Evolutionary conservation across 495 filamentous ascomycete genomes (phyloP).

Genomic region (Gamarada debralockiae): DNA sequence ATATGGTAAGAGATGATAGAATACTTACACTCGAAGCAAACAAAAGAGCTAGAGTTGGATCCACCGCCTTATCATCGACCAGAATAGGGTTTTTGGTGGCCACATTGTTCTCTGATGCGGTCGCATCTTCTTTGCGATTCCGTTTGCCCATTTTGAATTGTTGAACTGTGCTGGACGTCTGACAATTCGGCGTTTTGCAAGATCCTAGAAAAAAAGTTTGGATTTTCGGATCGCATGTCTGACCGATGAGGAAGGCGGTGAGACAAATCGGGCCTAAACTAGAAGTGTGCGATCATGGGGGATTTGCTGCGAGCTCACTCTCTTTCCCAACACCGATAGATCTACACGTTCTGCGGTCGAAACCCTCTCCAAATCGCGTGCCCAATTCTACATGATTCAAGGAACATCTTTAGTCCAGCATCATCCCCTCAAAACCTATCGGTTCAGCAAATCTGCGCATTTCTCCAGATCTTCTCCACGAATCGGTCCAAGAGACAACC

Average conservation of each 20-base stretch:
- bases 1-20: too few species aligned
- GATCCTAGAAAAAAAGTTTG: too few species aligned
- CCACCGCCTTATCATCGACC: constrained; percentile 47
- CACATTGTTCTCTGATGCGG: constrained; percentile 15
- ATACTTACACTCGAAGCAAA: constrained; percentile 76
- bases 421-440: not conserved
- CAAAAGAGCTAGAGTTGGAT: constrained; percentile 72
- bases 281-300: too few species aligned
- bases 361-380: not conserved
- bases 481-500: not conserved
- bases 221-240: too few species aligned
- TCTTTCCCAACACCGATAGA: too few species aligned
- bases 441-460: not conserved
- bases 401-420: not conserved
- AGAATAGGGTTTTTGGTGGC: constrained; percentile 18
- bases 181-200: not conserved
- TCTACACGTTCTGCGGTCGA: too few species aligned
- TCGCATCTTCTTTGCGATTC: constrained; percentile 8
- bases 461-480: constrained; percentile 5
- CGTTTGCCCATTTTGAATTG: constrained; percentile 22
- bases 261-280: too few species aligned
- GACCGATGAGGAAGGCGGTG: too few species aligned
- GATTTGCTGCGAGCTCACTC: too few species aligned
- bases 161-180: not conserved
- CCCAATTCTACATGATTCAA: not conserved